Conservation (phyloP, 148 eudicot species). For the Camellia japonica region DNA sequence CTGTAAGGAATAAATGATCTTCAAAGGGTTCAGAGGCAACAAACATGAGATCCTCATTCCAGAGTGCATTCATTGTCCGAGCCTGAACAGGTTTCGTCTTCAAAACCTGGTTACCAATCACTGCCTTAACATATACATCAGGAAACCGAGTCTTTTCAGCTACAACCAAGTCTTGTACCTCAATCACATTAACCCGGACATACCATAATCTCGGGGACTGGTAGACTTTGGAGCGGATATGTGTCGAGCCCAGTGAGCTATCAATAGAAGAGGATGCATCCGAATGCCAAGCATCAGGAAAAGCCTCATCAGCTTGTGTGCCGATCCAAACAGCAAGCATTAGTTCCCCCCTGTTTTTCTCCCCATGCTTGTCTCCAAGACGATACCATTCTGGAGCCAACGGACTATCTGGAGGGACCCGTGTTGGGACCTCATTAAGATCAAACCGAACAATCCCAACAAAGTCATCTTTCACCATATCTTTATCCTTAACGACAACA, state of each 20-base stretch:
- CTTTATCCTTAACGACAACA: constrained; percentile 7
- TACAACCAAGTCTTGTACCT: constrained; percentile 17
- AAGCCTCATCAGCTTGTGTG: constrained; percentile 26
- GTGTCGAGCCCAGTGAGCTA: not conserved
- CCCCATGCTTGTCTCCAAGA: constrained; percentile 17
- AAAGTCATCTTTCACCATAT: constrained; percentile 17
- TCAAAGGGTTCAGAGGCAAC: constrained; percentile 23
- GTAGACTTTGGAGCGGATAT: constrained; percentile 16
- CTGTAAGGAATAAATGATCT: constrained; percentile 7
- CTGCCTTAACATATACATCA: constrained; percentile 15
- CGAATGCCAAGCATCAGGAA: constrained; percentile 21
- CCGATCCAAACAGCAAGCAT: constrained; percentile 30
- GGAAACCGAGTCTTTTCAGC: constrained; percentile 12
- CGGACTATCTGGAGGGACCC: constrained; percentile 24
- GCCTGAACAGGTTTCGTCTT: constrained; percentile 10
- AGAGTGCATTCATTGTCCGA: constrained; percentile 12
- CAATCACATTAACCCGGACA: constrained; percentile 16
- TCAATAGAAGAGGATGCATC: constrained; percentile 14
- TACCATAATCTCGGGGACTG: constrained; percentile 23
- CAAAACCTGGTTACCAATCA: constrained; percentile 17
- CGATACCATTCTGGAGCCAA: constrained; percentile 22
- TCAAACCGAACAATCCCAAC: constrained; percentile 15
- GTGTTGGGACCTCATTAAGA: constrained; percentile 17
- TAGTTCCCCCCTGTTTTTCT: constrained; percentile 19
- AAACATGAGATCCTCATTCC: constrained; percentile 24